These are phyloP conservation scores for Hysterium pulicare DNA, from an alignment of 2,329 filamentous ascomycete genomes.

Conservation along the genomic window DNA sequence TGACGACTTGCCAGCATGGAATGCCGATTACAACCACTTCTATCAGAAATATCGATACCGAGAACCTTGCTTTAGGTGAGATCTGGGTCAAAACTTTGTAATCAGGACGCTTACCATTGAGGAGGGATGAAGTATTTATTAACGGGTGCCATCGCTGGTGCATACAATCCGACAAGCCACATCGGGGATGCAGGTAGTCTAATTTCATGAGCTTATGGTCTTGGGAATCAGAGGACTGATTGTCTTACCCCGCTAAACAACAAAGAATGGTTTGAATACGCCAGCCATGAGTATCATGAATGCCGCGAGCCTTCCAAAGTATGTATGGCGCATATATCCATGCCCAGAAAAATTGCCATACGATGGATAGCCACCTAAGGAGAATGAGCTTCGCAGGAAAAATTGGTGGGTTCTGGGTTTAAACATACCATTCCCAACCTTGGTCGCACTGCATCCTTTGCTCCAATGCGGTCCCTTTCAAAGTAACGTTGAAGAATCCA, in stretches of 20 bases:
- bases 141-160: constrained; percentile 23
- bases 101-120: constrained; percentile 12
- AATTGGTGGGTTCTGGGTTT: no score
- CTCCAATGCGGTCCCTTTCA: constrained; percentile 22
- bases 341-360: constrained; percentile 36
- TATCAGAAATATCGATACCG: constrained; percentile 30
- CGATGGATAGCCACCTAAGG: constrained; percentile 33
- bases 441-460: constrained; percentile 23
- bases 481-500: constrained; percentile 27
- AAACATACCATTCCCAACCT: constrained; percentile 38
- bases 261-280: constrained; percentile 31
- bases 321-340: constrained; percentile 35
- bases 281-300: constrained; percentile 33
- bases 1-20: constrained; percentile 28
- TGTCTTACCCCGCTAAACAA: constrained; percentile 28
- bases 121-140: constrained; percentile 25
- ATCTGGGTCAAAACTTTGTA: background rate
- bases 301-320: constrained; percentile 31
- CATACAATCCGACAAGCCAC: constrained; percentile 32
- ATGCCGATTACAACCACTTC: constrained; percentile 29
- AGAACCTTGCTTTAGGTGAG: constrained; percentile 10
- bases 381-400: no score
- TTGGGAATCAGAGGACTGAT: no score
- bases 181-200: constrained; percentile 33
- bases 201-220: no score